These are phyloP conservation scores for Schizosaccharomyces japonicus DNA, from an alignment of 805 yeast species.

Conservation along the genomic window DNA sequence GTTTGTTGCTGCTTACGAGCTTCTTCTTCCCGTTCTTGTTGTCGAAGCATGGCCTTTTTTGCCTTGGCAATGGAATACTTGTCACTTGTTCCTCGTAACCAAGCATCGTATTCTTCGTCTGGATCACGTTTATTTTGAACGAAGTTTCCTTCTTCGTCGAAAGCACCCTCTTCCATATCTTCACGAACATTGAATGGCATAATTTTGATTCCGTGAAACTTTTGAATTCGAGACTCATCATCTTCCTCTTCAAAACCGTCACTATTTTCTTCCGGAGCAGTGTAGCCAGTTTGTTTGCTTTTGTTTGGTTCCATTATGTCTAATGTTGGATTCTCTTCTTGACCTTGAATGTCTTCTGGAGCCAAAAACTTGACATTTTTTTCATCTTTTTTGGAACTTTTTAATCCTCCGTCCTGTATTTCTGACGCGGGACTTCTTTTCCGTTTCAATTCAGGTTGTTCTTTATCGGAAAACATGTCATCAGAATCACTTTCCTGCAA, in stretches of 20 bases:
- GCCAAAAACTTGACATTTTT: too few species aligned
- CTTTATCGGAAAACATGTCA: not conserved
- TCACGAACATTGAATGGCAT: slow-evolving; percentile 39
- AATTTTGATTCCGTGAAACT: slow-evolving; percentile 20
- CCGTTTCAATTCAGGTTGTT: too few species aligned
- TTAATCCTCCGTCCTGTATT: too few species aligned
- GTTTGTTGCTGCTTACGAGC: slow-evolving; percentile 4
- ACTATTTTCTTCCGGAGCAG: slow-evolving; percentile 7
- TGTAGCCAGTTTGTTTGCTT: not conserved
- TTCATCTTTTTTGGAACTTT: too few species aligned
- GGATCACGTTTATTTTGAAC: slow-evolving; percentile 20
- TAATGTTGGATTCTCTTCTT: slow-evolving; percentile 5
- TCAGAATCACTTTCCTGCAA: not conserved
- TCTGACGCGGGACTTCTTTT: too few species aligned
- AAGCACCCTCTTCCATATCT: slow-evolving; percentile 34
- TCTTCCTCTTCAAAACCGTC: slow-evolving; percentile 9
- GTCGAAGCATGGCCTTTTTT: slow-evolving; percentile 15
- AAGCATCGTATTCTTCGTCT: slow-evolving; percentile 18
- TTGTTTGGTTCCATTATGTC: not conserved
- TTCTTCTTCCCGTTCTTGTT: slow-evolving; percentile 6
- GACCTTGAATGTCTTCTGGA: slow-evolving; percentile 1
- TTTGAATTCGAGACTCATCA: slow-evolving; percentile 8
- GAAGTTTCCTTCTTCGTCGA: slow-evolving; percentile 39
- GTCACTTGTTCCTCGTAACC: slow-evolving; percentile 18
- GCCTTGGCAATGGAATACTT: slow-evolving; percentile 19